Base-by-base conservation (phyloP, 176 grass and related monocot species). In the Areca catechu region DNA sequence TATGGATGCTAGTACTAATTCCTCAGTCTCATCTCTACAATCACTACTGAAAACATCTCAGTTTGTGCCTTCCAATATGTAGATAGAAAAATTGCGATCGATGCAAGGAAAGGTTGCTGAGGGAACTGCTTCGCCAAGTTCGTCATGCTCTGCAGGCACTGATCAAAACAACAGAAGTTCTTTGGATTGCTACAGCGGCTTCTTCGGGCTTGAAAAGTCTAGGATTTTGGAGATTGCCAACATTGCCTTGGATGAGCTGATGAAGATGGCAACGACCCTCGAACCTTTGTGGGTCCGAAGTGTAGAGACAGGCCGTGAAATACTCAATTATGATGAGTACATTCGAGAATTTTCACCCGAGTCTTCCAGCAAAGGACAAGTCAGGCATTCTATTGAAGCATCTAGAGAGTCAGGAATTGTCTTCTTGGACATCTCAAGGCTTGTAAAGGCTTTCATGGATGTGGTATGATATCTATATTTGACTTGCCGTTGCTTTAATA, bases 251-350 rank as follows among this genome's bases (percentile, higher is more conserved):
- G 79, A 81, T 4, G 85, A 95, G 67, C 70, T 95, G 7, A 58
- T 48, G 24, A 57, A 62, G 76, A 88, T 90, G 86, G 66, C 57
- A 19, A 79, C 74, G 12, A 56, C 80, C 69, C 64, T 56, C 9
- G 74, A 82, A 61, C 91, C 91, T 10, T 71, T 96, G 54, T 90
- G 86, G 86, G 49, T 88, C 51, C 74, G 65, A 61, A 84, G 77
- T 58, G 60, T 88, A 10, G 83, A 90, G 71, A 88, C 86, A 20
- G 71, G 69, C 3, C 74, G 82, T 20, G 79, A 84, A 69, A 84
- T 90, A 68, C 80, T 90, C 20, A 82, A 87, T 63, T 85, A 87
- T 74, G 80, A 90, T 54, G 86, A 90, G 62, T 90, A 96, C 73
- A 15, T 84, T 50, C 74, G 80, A n/a, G 15, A 80, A 74, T 90